Evolutionary conservation across 768 basidiomycete genomes (phyloP).

Genomic region (Xerocomus spinulosus): DNA sequence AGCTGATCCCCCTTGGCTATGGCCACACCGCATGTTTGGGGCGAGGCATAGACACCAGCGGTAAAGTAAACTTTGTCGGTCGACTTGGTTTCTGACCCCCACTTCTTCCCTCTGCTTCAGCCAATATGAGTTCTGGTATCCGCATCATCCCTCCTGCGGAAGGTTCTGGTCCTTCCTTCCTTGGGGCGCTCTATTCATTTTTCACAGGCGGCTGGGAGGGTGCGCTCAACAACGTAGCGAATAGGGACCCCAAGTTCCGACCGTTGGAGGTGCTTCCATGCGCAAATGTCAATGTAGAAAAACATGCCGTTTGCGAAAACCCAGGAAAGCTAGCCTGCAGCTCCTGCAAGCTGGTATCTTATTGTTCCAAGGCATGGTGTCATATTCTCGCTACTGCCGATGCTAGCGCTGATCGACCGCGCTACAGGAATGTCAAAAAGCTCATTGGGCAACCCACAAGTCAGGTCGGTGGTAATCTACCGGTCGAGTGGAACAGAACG

Average conservation of each 20-base stretch:
- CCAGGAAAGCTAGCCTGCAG: slow-evolving; percentile 29
- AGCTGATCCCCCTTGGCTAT: slow-evolving; percentile 13
- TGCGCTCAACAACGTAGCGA: slow-evolving; percentile 4
- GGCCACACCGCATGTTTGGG: slow-evolving; percentile 12
- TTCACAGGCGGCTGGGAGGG: slow-evolving; percentile 13
- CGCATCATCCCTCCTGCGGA: slow-evolving; percentile 17
- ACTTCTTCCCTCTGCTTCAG: background rate
- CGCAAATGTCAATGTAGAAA: slow-evolving; percentile 30
- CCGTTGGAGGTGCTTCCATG: slow-evolving; percentile 32
- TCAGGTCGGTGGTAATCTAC: slow-evolving; percentile 19
- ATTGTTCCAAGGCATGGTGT: slow-evolving; percentile 36
- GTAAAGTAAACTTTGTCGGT: background rate
- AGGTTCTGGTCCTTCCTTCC: slow-evolving; percentile 8
- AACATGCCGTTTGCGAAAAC: slow-evolving; percentile 25
- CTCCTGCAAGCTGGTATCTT: slow-evolving; percentile 38
- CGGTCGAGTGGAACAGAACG: background rate
- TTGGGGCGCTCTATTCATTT: slow-evolving; percentile 7
- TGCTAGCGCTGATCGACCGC: background rate
- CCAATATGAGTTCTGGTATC: slow-evolving; percentile 16
- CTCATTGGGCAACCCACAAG: slow-evolving; percentile 40
- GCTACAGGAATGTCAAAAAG: slow-evolving; percentile 37
- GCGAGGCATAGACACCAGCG: slow-evolving; percentile 13
- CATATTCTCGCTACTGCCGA: background rate
- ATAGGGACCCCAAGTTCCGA: slow-evolving; percentile 16
- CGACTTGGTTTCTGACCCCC: background rate